Evolutionary conservation across 2,329 filamentous ascomycete species (phyloP), one percentile per base, ranked within the genome.

Genomic region (Claviceps sorghi): DNA sequence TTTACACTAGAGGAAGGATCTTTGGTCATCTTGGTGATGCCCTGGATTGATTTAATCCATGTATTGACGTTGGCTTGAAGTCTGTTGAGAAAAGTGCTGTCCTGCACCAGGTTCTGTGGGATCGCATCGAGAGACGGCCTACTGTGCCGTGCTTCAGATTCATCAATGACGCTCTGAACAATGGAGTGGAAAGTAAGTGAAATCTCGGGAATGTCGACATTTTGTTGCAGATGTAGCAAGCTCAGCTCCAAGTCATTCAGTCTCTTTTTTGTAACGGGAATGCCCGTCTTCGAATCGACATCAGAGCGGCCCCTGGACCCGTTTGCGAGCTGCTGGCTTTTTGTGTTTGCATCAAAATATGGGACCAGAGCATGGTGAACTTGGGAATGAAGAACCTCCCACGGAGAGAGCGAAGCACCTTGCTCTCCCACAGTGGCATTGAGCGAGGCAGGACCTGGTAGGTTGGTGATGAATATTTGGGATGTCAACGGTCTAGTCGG

Each of bases 21-120:
- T 62, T 89, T 83, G 42, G 88, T 88, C 74, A 95, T 86, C 70
- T 94, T 94, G 41, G 93, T 98, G 60, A 96, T 94, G 48, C 85
- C 84, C 66, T 96, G 91, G 58, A 99, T 98, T 11, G 91, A 95
- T 71, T 95, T 95, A 71, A 98, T 98, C 93, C 93, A 99, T 57
- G 84, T 84, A 67, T 97, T 98, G 55, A 97, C 93, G 48, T 84
- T 93, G 49, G 87, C 84, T 65, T 97, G 93, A 40, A 99, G 75
- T 60, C 85, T 89, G 69, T 98, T 98, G 61, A 96, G 83, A 59
- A 98, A 94, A 11, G 82, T 82, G 62, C 88, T 95, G 68, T 96
- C 93, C 54, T 88, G 83, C 36, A 96, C 74, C n/a, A 94, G 77
- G 11, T 79, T 70, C 9, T 79, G 62, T 2, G 88, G 84, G 47